Evolutionary conservation across 1,284 basidiomycete species (phyloP).

Genomic region (Microbotryum silenes-acaulis): DNA sequence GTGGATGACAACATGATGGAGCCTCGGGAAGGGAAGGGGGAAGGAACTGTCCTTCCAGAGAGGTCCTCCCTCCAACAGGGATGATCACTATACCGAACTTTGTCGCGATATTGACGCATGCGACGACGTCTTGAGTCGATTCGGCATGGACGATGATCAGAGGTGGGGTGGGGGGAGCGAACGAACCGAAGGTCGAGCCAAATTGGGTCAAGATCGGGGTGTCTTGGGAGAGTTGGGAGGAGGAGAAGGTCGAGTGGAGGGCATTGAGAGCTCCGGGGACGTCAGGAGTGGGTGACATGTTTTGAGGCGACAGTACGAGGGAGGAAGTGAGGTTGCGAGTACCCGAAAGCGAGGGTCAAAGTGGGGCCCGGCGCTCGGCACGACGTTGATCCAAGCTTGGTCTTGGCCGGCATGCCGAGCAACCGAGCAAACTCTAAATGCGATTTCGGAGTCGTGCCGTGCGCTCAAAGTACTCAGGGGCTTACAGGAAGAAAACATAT

Average conservation of each 20-base stretch:
- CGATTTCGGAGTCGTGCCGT: too few relatives aligned
- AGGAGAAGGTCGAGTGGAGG: slow-evolving; percentile 7
- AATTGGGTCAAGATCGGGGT: slow-evolving; percentile 2
- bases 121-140: slow-evolving; percentile 50
- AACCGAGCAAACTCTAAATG: too few relatives aligned
- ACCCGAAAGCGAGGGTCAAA: too few relatives aligned
- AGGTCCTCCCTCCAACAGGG: slow-evolving; percentile 60
- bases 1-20: slow-evolving; percentile 16
- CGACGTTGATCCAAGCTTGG: too few relatives aligned
- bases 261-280: slow-evolving; percentile 1
- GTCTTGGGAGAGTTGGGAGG: slow-evolving; percentile 17
- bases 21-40: not conserved
- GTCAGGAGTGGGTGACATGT: too few relatives aligned
- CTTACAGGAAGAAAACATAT: too few relatives aligned
- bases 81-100: slow-evolving; percentile 57
- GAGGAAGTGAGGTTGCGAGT: too few relatives aligned
- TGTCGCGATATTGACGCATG: slow-evolving; percentile 56
- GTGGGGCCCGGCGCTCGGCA: too few relatives aligned
- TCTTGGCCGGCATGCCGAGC: too few relatives aligned
- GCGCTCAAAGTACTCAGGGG: too few relatives aligned
- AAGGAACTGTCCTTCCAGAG: slow-evolving; percentile 55
- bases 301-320: too few relatives aligned
- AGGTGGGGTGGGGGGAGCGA: slow-evolving; percentile 14
- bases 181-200: slow-evolving; percentile 14
- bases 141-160: slow-evolving; percentile 16